phyloP scores from a whole-genome alignment of 2,329 filamentous ascomycete species.

The Claviceps maximensis region DNA sequence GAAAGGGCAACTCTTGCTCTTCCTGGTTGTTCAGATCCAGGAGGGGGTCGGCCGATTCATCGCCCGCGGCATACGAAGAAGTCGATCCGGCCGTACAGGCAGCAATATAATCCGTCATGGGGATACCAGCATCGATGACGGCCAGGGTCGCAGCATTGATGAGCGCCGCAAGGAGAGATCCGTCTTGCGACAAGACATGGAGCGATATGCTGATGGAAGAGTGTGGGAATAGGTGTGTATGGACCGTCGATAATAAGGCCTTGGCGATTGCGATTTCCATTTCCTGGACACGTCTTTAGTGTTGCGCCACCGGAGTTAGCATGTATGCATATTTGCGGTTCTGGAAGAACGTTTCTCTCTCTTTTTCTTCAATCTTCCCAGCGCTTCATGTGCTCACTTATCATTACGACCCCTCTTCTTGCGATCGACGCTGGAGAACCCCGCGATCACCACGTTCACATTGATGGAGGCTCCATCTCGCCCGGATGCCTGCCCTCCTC shows the following conservation, averaged over 20 bases:
- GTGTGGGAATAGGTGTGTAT: conserved; percentile 82
- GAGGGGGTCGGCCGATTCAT: conserved; percentile 61
- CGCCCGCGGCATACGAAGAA: conserved; percentile 48
- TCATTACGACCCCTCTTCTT: conserved; percentile 63
- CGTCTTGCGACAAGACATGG: conserved; percentile 81
- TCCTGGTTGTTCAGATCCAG: conserved; percentile 69
- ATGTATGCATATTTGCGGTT: background rate
- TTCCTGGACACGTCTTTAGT: conserved; percentile 59
- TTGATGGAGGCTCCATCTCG: conserved; percentile 45
- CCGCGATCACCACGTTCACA: conserved; percentile 74
- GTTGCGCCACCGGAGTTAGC: background rate
- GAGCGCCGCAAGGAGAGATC: conserved; percentile 75
- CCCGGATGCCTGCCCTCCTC: conserved; percentile 31
- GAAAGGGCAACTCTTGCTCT: conserved; percentile 75
- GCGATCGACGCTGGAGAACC: conserved; percentile 77
- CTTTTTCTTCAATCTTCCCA: too few relatives aligned
- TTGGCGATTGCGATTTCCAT: conserved; percentile 67
- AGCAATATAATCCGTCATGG: conserved; percentile 83
- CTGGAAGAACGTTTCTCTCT: background rate
- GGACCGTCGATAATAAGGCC: conserved; percentile 63
- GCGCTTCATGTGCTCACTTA: conserved; percentile 43
- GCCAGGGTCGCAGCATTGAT: conserved; percentile 87
- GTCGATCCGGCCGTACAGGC: conserved; percentile 81
- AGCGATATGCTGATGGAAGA: conserved; percentile 72
- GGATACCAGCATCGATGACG: conserved; percentile 85